Evolutionary conservation across 2,329 filamentous ascomycete genomes (phyloP).

Genomic region (Passalora sequoiae): DNA sequence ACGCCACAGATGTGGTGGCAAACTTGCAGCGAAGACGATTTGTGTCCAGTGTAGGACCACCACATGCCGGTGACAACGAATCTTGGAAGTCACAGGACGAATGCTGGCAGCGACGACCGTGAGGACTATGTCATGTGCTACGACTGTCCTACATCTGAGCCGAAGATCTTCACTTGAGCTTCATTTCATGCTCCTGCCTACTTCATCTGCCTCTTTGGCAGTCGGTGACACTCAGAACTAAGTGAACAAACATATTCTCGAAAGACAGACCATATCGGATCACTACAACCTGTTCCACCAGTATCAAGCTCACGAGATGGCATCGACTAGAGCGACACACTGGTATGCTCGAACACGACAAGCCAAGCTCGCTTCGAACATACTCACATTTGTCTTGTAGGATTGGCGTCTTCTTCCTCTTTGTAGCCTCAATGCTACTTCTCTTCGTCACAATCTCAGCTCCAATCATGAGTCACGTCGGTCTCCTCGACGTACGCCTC

Average conservation of each 20-base stretch:
- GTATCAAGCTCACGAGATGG: background rate
- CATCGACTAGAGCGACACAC: conserved; percentile 1
- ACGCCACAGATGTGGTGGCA: conserved; percentile 1
- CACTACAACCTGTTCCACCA: too few relatives aligned
- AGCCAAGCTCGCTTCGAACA: background rate
- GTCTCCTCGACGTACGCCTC: conserved; percentile 51
- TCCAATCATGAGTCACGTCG: conserved; percentile 53
- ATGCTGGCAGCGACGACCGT: background rate
- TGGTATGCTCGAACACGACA: background rate
- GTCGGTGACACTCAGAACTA: too few relatives aligned
- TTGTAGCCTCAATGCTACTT: conserved; percentile 52
- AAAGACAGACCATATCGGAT: background rate
- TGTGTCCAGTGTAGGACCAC: background rate
- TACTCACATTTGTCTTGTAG: background rate
- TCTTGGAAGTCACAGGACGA: background rate
- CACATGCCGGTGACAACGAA: background rate
- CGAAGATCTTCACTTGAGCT: background rate
- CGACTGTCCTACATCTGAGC: background rate
- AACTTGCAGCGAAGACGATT: background rate
- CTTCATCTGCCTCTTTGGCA: background rate
- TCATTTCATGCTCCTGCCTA: background rate
- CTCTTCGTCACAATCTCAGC: conserved; percentile 56
- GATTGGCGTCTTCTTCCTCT: conserved; percentile 17
- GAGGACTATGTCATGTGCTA: conserved; percentile 1
- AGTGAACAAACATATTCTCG: background rate